Evolutionary conservation across 75 land plant genomes (phyloP), one percentile per base, ranked within the genome.

Genomic region (Pinus tabuliformis): DNA sequence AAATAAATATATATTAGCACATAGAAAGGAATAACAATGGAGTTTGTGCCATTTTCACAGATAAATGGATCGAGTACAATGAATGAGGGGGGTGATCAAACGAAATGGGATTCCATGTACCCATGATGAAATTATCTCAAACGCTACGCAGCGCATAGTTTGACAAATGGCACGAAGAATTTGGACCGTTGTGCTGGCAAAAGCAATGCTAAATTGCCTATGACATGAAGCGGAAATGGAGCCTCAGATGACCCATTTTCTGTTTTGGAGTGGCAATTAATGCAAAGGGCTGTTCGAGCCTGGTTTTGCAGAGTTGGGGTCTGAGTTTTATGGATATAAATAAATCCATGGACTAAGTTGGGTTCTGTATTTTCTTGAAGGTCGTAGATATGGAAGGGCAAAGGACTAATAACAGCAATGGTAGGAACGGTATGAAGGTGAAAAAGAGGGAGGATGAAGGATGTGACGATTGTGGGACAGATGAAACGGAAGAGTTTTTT

Each of bases 401-500:
- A 13, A 26, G 6, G 37, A 72, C 54, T 39, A 4, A 13, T 56
- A 45, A 52, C 2, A 58, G 45, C 17, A 68, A 49, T 20, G 66
- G 63, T 64, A 70, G 72, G 54, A 76, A 64, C 17, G 72, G 78
- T 54, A 11, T 18, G 42, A 64, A 33, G 64, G 42, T 57, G 76
- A 74, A 74, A 37, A 74, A 57, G 76, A 57, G 60, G 39, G 76
- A 33, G 62, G 33, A 74, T 33, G 76, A 74, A 74, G 66, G 59
- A 22, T 57, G 17, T 68, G 60, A 70, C 5, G 76, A 78, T 18
- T 56, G 13, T 3, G 86, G 49, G 13, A 39, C 71, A 33, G 62
- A 2, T 8, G 52, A 6, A 17, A 78, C n/a, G 9, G 54, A 68
- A 49, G 62, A 5, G 45, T 28, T 85, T 78, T 87, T 89, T 59